Conservation (phyloP, 352 stramenopile genomes). For the Aphanomyces astaci region DNA sequence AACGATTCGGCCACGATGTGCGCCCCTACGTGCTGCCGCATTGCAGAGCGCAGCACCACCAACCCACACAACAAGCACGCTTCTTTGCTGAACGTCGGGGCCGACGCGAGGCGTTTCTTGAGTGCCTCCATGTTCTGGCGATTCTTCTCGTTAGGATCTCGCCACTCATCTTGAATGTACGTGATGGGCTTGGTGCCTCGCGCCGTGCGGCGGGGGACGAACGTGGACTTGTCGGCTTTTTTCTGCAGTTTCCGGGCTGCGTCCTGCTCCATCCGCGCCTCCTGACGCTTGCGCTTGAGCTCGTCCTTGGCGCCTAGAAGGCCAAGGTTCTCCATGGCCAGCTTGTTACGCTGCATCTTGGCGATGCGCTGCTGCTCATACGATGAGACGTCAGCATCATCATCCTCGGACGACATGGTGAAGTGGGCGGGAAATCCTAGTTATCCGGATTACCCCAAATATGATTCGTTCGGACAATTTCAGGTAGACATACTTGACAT, state of each 20-base stretch:
- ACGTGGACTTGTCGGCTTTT: neutral
- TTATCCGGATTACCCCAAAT: too few relatives aligned
- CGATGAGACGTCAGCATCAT: neutral
- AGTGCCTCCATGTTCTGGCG: neutral
- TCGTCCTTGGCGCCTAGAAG: neutral
- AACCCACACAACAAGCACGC: neutral
- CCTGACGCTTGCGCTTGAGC: neutral
- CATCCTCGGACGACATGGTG: too few relatives aligned
- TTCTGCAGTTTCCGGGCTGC: neutral
- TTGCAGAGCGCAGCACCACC: neutral
- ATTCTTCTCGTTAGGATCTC: neutral
- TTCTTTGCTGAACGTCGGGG: neutral
- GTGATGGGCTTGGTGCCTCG: neutral
- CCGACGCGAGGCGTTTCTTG: neutral
- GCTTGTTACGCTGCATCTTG: constrained; percentile 4
- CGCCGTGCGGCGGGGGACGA: neutral
- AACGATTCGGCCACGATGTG: constrained; percentile 5
- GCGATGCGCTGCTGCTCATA: neutral
- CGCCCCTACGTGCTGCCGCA: constrained; percentile 1
- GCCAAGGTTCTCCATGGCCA: neutral
- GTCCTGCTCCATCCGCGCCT: neutral
- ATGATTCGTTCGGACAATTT: too few relatives aligned
- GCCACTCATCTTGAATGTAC: neutral
- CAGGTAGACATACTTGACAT: too few relatives aligned
- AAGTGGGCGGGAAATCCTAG: too few relatives aligned